phyloP scores from a whole-genome alignment of 176 grass and related monocot genomes.

The Dactylis glomerata region DNA sequence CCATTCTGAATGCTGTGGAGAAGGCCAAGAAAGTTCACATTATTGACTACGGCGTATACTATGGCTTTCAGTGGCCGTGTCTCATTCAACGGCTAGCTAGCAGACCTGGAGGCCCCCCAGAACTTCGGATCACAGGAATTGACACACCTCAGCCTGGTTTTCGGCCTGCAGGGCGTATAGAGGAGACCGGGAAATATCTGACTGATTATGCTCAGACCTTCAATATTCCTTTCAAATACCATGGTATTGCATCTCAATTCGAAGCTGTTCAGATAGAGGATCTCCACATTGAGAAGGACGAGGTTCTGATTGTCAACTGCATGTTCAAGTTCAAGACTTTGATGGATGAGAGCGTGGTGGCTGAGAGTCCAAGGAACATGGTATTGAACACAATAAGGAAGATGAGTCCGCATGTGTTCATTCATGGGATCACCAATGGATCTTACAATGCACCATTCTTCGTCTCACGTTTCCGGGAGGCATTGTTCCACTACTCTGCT shows the following conservation, averaged over 20 bases:
- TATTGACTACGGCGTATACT: conserved; percentile 78
- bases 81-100: conserved; percentile 75
- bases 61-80: conserved; percentile 96
- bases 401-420: conserved; percentile 80
- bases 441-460: conserved; percentile 89
- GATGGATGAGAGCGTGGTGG: conserved; percentile 78
- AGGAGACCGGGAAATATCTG: conserved; percentile 75
- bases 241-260: conserved; percentile 61
- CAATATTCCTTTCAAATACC: conserved; percentile 69
- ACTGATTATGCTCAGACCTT: conserved; percentile 78
- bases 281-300: conserved; percentile 68
- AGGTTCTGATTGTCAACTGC: conserved; percentile 81
- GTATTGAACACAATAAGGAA: conserved; percentile 82
- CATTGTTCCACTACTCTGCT: conserved; percentile 77
- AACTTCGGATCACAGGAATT: conserved; percentile 84
- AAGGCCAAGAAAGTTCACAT: conserved; percentile 84
- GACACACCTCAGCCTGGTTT: conserved; percentile 80
- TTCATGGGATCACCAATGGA: conserved; percentile 73
- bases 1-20: conserved; percentile 62
- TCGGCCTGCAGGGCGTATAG: conserved; percentile 65
- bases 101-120: conserved; percentile 49
- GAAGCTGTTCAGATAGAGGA: conserved; percentile 71
- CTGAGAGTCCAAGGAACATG: conserved; percentile 76
- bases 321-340: conserved; percentile 71
- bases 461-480: conserved; percentile 83